Conservation (phyloP, 257 asterid species). For the Penstemon newberryi region DNA sequence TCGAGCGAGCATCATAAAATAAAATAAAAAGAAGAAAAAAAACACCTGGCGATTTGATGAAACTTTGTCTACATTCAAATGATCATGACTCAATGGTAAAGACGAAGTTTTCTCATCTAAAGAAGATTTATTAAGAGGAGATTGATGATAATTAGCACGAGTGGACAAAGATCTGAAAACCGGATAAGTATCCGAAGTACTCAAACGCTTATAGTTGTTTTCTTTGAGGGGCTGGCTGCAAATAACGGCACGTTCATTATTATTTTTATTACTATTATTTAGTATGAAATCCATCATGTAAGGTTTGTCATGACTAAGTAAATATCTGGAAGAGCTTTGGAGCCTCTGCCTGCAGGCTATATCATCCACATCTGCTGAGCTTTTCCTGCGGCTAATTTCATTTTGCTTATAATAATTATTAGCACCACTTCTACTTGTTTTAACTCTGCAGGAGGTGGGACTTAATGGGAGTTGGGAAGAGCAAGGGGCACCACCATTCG, state of each 20-base stretch:
- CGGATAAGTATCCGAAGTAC: constrained; percentile 26
- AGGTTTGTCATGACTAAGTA: constrained; percentile 47
- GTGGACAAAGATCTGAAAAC: constrained; percentile 49
- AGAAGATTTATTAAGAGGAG: constrained; percentile 41
- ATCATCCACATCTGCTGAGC: constrained; percentile 65
- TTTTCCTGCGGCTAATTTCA: constrained; percentile 50
- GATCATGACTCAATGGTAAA: constrained; percentile 25
- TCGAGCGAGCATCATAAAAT: too few relatives aligned
- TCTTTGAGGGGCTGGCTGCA: constrained; percentile 23
- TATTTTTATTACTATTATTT: not conserved
- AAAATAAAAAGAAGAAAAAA: not conserved
- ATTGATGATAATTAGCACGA: constrained; percentile 38
- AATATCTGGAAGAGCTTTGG: constrained; percentile 40
- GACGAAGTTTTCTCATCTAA: constrained; percentile 16
- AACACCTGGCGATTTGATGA: constrained; percentile 41
- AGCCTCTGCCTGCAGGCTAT: not conserved
- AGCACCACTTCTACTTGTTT: constrained; percentile 34
- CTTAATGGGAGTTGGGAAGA: constrained; percentile 62
- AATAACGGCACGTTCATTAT: constrained; percentile 29
- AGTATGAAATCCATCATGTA: constrained; percentile 30
- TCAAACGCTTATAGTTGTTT: constrained; percentile 22
- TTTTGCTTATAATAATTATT: constrained; percentile 26
- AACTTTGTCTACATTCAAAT: constrained; percentile 36
- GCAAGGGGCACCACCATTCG: constrained; percentile 45
- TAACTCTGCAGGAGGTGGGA: constrained; percentile 41